These are phyloP conservation scores for Trichoderma asperellum DNA, from an alignment of 2,329 filamentous ascomycete genomes.

Conservation along the genomic window DNA sequence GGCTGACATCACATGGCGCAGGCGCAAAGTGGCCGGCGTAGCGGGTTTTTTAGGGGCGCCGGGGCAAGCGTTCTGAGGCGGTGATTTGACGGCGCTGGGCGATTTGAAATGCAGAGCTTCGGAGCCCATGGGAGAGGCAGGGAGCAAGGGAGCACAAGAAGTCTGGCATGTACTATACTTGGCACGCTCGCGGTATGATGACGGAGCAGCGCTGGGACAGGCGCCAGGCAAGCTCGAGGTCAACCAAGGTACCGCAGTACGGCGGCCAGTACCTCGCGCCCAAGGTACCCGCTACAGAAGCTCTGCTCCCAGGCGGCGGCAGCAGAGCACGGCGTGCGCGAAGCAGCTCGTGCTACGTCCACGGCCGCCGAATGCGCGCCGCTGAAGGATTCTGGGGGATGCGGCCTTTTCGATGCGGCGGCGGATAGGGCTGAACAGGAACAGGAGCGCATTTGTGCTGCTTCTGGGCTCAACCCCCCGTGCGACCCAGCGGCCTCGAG, in stretches of 20 bases:
- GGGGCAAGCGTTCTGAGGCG: neutral
- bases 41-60: neutral
- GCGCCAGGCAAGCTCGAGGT: neutral
- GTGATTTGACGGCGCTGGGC: neutral
- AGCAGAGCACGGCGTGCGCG: neutral
- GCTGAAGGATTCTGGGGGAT: neutral
- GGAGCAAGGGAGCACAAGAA: neutral
- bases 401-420: neutral
- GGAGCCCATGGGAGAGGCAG: neutral
- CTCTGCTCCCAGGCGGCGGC: neutral
- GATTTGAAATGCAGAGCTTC: slow-evolving; percentile 1
- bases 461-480: neutral
- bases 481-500: neutral
- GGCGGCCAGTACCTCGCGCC: neutral
- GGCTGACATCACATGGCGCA: slow-evolving; percentile 27
- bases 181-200: slow-evolving; percentile 12
- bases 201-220: neutral
- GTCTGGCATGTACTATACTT: slow-evolving; percentile 11
- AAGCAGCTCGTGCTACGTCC: neutral
- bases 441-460: neutral
- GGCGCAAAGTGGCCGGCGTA: slow-evolving; percentile 2
- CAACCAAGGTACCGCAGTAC: neutral
- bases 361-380: neutral
- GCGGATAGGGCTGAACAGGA: slow-evolving; percentile 10
- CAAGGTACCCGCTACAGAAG: neutral